Evolutionary conservation across 345 rosid species (phyloP).

Genomic region (Rhodamnia rubescens): DNA sequence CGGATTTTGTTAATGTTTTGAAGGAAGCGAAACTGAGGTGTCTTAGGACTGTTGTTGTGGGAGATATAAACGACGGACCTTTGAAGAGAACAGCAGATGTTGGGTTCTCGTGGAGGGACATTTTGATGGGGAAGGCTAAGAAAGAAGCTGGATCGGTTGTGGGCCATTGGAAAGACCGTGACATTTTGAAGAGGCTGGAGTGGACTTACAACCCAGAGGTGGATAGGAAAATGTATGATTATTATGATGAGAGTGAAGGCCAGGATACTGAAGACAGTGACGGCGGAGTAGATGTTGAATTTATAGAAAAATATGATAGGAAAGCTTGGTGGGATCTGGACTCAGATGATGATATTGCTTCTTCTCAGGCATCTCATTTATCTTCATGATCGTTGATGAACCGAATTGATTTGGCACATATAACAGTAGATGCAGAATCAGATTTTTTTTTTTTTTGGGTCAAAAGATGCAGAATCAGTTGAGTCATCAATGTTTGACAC

Average conservation of each 20-base stretch:
- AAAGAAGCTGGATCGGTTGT: conserved; percentile 62
- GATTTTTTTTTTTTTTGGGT: too few relatives aligned
- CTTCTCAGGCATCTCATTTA: not conserved
- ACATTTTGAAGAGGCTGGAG: conserved; percentile 57
- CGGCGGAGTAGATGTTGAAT: conserved; percentile 10
- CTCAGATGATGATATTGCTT: conserved; percentile 22
- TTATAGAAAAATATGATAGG: conserved; percentile 8
- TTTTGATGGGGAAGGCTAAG: conserved; percentile 78
- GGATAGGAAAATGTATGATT: conserved; percentile 16
- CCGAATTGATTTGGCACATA: not conserved
- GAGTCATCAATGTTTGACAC: not conserved
- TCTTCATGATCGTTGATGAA: not conserved
- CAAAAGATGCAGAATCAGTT: not conserved
- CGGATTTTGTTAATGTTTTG: conserved; percentile 51
- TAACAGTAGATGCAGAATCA: not conserved
- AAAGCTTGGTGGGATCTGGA: conserved; percentile 67
- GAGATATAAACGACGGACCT: conserved; percentile 51
- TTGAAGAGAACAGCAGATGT: conserved; percentile 74
- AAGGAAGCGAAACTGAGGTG: conserved; percentile 69
- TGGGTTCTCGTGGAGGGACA: conserved; percentile 72
- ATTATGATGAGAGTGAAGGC: conserved; percentile 11
- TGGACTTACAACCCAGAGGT: conserved; percentile 60
- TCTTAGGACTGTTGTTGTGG: conserved; percentile 70
- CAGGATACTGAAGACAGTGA: conserved; percentile 8
- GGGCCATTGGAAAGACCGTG: conserved; percentile 66